A percentile compares a stretch with the other conserved stretches of the same genome.
phyloP scores from a whole-genome alignment of 768 basidiomycete genomes.

The Leccinum longicurvipes region DNA sequence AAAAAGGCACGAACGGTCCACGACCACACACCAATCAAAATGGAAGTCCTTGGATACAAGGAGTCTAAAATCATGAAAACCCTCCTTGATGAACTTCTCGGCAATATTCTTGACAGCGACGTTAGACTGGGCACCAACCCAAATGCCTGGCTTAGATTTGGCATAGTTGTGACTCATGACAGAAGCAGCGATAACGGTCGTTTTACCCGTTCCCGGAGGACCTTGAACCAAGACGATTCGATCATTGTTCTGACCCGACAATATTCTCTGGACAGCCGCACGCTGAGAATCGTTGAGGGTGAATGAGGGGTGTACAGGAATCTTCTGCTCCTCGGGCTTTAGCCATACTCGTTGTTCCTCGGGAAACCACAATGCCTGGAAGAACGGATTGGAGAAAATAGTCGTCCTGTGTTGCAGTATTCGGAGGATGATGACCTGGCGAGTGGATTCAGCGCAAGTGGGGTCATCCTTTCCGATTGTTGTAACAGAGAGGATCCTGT shows the following conservation, averaged over 20 bases:
- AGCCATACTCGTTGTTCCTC: slow-evolving; percentile 17
- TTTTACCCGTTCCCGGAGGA: slow-evolving; percentile 45
- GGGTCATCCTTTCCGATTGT: slow-evolving; percentile 53
- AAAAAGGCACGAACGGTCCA: too few species aligned
- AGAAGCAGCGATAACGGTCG: slow-evolving; percentile 39
- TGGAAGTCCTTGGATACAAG: slow-evolving; percentile 48
- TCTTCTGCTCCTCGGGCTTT: neutral
- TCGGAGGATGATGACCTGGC: slow-evolving; percentile 21
- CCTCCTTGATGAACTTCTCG: slow-evolving; percentile 37
- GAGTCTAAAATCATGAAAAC: slow-evolving; percentile 35
- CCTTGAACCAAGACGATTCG: slow-evolving; percentile 31
- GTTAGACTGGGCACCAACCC: slow-evolving; percentile 48
- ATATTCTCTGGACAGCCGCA: slow-evolving; percentile 27
- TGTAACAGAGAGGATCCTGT: slow-evolving; percentile 34
- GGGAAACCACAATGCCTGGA: slow-evolving; percentile 29
- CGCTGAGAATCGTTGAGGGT: slow-evolving; percentile 29
- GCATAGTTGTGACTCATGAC: slow-evolving; percentile 23
- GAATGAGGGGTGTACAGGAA: neutral
- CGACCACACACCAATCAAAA: slow-evolving; percentile 38
- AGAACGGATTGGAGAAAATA: slow-evolving; percentile 24
- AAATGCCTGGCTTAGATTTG: slow-evolving; percentile 23
- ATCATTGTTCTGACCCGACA: slow-evolving; percentile 22
- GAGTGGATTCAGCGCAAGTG: slow-evolving; percentile 49
- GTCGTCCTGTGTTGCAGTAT: slow-evolving; percentile 15
- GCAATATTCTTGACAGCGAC: slow-evolving; percentile 55